Percentiles rank a stretch among this genome's conserved stretches.
Conservation (phyloP, 2,329 filamentous ascomycete species). For the Talaromyces rugulosus region DNA sequence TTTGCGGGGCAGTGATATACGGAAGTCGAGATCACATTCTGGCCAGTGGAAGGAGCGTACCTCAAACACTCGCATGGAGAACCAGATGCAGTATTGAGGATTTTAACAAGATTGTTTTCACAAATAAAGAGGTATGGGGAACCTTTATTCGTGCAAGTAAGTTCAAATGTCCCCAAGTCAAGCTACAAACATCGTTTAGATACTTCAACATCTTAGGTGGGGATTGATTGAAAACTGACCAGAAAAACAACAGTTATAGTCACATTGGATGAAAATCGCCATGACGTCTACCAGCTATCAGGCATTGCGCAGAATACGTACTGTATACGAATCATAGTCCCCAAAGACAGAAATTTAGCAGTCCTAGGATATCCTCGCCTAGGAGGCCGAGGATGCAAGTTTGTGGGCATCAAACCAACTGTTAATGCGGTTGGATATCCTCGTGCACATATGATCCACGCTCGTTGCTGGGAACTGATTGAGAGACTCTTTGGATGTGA, state of each 20-base stretch:
- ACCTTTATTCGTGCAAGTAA: conserved; percentile 8
- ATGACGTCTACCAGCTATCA: background rate
- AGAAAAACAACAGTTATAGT: conserved; percentile 2
- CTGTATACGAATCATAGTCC: background rate
- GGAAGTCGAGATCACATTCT: background rate
- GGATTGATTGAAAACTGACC: background rate
- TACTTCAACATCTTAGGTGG: too few relatives aligned
- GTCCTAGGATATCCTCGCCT: conserved; percentile 1
- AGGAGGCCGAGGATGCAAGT: conserved; percentile 1
- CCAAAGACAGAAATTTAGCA: conserved; percentile 2
- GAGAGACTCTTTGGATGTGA: conserved; percentile 4
- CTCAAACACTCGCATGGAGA: background rate
- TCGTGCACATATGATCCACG: conserved; percentile 1
- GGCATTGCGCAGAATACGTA: conserved; percentile 1
- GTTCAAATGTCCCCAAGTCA: background rate
- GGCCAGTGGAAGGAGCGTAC: conserved; percentile 2
- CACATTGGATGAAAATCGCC: background rate
- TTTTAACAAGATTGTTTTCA: conserved; percentile 7
- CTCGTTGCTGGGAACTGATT: conserved; percentile 6
- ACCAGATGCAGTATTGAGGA: conserved; percentile 1
- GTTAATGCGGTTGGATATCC: background rate
- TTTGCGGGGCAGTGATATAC: background rate
- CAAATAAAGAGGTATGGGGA: conserved; percentile 3
- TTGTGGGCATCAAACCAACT: background rate
- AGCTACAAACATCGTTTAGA: too few relatives aligned